Evolutionary conservation across 75 land plant species (phyloP).

Genomic region (Chamaecyparis obtusa): DNA sequence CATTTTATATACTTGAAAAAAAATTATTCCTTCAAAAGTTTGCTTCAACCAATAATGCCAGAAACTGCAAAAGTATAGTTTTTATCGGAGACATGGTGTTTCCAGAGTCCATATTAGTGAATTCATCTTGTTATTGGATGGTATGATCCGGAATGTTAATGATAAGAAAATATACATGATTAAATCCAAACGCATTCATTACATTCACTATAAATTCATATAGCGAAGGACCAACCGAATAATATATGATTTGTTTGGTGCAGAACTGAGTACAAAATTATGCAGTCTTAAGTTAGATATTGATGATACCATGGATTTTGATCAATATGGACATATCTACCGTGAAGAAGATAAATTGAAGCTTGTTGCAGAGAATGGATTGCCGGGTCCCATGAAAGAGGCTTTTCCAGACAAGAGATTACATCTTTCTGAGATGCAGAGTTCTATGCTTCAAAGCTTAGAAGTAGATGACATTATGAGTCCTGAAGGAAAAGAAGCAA

Average conservation of each 20-base stretch:
- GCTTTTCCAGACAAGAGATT: background rate
- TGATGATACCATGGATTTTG: background rate
- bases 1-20: background rate
- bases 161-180: too few species aligned
- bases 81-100: too few species aligned
- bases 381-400: background rate
- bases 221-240: background rate
- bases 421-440: background rate
- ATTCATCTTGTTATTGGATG: too few species aligned
- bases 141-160: too few species aligned
- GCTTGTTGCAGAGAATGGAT: background rate
- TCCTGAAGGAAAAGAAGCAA: background rate
- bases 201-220: background rate
- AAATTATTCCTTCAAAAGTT: background rate
- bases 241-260: background rate
- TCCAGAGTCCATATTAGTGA: too few species aligned
- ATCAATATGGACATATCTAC: background rate
- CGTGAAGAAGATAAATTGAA: background rate
- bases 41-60: background rate
- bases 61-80: background rate
- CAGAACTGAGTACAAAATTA: background rate
- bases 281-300: background rate
- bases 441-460: background rate
- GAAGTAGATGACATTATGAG: background rate
- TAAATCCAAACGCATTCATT: too few species aligned